A percentile compares a stretch with the other conserved stretches of the same genome.
phyloP scores from a whole-genome alignment of 2,329 filamentous ascomycete genomes.

The Dryadomyces quercivorus region DNA sequence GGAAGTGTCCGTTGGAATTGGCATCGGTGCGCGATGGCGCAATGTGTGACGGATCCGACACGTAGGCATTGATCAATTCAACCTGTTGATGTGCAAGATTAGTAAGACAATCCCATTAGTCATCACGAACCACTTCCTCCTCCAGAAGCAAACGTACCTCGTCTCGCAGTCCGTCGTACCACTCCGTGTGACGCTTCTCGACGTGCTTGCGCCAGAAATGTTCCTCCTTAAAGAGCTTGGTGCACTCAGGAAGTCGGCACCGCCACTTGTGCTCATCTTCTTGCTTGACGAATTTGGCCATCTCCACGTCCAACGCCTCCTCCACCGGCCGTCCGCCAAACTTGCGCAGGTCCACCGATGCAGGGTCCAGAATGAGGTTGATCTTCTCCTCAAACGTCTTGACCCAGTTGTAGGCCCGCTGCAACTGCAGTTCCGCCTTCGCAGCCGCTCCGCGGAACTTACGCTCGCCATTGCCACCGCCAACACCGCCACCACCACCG shows the following conservation, averaged over 20 bases:
- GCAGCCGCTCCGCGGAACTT: conserved; percentile 57
- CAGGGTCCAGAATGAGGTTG: conserved; percentile 81
- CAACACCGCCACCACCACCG: conserved; percentile 25
- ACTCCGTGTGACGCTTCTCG: conserved; percentile 88
- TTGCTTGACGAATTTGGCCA: conserved; percentile 83
- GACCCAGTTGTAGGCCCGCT: conserved; percentile 96
- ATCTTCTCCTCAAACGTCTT: conserved; percentile 98
- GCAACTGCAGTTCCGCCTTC: conserved; percentile 83
- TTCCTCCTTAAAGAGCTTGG: conserved; percentile 93
- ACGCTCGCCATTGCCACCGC: not conserved
- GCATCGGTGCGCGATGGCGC: conserved; percentile 86
- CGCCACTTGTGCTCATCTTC: conserved; percentile 96
- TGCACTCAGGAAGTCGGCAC: conserved; percentile 91
- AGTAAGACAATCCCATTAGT: not conserved
- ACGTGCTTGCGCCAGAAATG: conserved; percentile 98
- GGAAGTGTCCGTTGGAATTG: conserved; percentile 93
- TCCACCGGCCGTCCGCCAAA: conserved; percentile 80
- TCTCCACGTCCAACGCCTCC: conserved; percentile 76
- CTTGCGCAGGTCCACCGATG: conserved; percentile 76
- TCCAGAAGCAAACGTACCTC: conserved; percentile 53
- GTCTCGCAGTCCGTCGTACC: conserved; percentile 65
- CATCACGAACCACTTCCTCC: not conserved
- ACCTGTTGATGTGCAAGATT: conserved; percentile 40
- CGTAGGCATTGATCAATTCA: conserved; percentile 84
- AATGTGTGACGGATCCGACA: conserved; percentile 88